Evolutionary conservation across 352 stramenopile species (phyloP).

Genomic region (Pythium aristosporum): DNA sequence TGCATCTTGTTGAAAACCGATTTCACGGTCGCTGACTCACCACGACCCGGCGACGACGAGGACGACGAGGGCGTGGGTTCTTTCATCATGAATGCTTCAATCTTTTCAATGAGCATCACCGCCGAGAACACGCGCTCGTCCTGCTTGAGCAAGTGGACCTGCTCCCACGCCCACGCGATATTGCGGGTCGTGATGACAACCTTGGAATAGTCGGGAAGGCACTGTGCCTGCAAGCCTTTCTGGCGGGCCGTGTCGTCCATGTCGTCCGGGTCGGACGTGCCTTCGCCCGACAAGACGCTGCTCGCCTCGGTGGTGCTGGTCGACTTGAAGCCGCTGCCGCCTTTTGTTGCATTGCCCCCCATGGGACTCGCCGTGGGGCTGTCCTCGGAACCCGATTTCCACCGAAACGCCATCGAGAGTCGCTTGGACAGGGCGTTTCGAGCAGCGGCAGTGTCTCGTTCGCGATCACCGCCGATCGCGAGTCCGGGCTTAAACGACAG

Average conservation of each 20-base stretch:
- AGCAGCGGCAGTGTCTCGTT: slow-evolving; percentile 5
- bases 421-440: slow-evolving; percentile 41
- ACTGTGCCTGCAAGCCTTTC: slow-evolving; percentile 6
- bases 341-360: background rate
- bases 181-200: slow-evolving; percentile 42
- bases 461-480: slow-evolving; percentile 33
- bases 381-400: slow-evolving; percentile 35
- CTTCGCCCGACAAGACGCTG: slow-evolving; percentile 11
- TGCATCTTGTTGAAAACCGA: slow-evolving; percentile 46
- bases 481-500: slow-evolving; percentile 65
- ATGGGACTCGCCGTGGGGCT: background rate
- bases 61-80: background rate
- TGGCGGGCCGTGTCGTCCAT: too few species aligned
- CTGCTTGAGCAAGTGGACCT: slow-evolving; percentile 61
- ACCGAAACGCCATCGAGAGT: slow-evolving; percentile 51
- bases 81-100: slow-evolving; percentile 52
- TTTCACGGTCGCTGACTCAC: slow-evolving; percentile 19
- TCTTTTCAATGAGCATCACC: slow-evolving; percentile 60
- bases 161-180: slow-evolving; percentile 69
- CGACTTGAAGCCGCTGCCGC: slow-evolving; percentile 7
- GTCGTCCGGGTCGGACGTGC: slow-evolving; percentile 11
- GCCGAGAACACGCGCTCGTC: slow-evolving; percentile 78
- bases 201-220: slow-evolving; percentile 54
- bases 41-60: background rate
- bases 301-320: slow-evolving; percentile 11